Conservation (phyloP, 192 early-diverging fungal genomes). For the Linnemannia schmuckeri region DNA sequence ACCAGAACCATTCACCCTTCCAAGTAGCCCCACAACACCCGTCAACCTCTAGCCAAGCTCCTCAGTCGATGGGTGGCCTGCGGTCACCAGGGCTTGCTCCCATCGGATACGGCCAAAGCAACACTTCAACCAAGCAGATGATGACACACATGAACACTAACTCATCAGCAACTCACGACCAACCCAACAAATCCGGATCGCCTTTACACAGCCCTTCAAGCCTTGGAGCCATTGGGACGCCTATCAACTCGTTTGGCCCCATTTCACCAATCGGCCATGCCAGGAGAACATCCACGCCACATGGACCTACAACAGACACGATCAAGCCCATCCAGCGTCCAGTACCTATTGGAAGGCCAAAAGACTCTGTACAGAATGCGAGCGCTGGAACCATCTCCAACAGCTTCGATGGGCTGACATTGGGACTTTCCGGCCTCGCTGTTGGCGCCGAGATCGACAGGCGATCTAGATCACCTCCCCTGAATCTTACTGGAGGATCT, state of each 20-base stretch:
- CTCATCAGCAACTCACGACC: slow-evolving; percentile 29
- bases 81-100: slow-evolving; percentile 45
- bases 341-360: slow-evolving; percentile 58
- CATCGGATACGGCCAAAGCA: slow-evolving; percentile 36
- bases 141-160: slow-evolving; percentile 39
- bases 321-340: slow-evolving; percentile 60
- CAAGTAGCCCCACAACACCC: slow-evolving; percentile 21
- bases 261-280: slow-evolving; percentile 61
- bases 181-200: slow-evolving; percentile 29
- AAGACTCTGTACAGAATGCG: slow-evolving; percentile 18
- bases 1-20: slow-evolving; percentile 17
- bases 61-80: slow-evolving; percentile 27
- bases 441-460: slow-evolving; percentile 41
- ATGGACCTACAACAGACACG: slow-evolving; percentile 37
- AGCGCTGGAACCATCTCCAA: slow-evolving; percentile 16
- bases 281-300: slow-evolving; percentile 55
- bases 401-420: slow-evolving; percentile 38
- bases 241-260: slow-evolving; percentile 46
- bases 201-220: slow-evolving; percentile 46
- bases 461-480: slow-evolving; percentile 34
- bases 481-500: slow-evolving; percentile 40
- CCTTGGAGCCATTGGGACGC: slow-evolving; percentile 44
- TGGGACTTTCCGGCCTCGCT: slow-evolving; percentile 36
- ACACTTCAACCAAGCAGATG: slow-evolving; percentile 29
- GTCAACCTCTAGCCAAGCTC: slow-evolving; percentile 10